Evolutionary conservation across 768 basidiomycete species (phyloP), one percentile per base, ranked within the genome.

Genomic region (Nidularia pulvinata): DNA sequence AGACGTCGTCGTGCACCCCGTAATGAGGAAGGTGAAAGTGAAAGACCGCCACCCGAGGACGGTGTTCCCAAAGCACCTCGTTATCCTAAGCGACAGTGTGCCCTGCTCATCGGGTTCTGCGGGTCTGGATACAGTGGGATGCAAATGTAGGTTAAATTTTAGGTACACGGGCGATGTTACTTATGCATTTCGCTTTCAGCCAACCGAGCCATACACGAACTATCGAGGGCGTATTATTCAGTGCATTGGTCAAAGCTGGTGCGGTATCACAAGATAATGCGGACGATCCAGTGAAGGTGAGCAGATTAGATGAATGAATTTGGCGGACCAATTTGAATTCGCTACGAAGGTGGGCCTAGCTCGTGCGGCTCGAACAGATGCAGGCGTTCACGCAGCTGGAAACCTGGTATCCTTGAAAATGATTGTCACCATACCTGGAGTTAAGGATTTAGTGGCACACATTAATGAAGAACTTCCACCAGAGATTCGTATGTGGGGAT

Each of bases 201-300:
- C 91, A 95, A 65, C 86, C 84, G 6, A 78, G 85, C 48, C 68
- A 69, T 39, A 77, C 80, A 7, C 79, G 77, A 44, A 98, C 97
- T 1, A 94, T 99, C 57, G 97, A 98, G 69, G 91, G 93, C 16
- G 82, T 85, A 39, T 67, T 99, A 33, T 99, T 97, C 62, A 82
- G 86, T 44, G 94, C 95, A 0, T 76, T 98, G 47, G 88, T 94
- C 30, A 86, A 89, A 59, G 89, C 88, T 2, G 96, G 95, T 7
- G 95, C 93, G 4, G 89, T 99, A n/a, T 96, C 93, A 30, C 78
- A 86, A 57, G 96, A 98, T 69, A 99, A 99, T 62, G 86, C 95
- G 3, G 85, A 91, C 55, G 88, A 97, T 67, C 89, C 93, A 32
- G 81, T 84, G 30, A 98, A 98, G 77, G 93, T 91, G 52, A 51